Evolutionary conservation across 148 eudicot genomes (phyloP).

Genomic region (Heliamphora exappendiculata): DNA sequence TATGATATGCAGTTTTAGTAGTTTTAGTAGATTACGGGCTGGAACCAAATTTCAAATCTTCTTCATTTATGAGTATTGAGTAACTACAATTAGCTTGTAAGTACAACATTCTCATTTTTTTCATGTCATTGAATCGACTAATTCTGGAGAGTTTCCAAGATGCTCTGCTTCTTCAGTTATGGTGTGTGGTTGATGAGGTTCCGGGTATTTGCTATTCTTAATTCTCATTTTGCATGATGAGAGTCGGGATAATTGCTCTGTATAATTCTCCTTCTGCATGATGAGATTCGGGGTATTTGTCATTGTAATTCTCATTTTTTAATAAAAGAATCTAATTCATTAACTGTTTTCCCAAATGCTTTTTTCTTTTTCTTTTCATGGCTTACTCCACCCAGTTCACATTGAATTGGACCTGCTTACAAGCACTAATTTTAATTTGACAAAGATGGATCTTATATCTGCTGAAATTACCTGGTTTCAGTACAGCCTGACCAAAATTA

Average conservation of each 20-base stretch:
- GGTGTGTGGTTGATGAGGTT: not conserved
- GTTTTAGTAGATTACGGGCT: conserved; percentile 70
- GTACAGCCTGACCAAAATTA: too few relatives aligned
- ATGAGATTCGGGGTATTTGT: not conserved
- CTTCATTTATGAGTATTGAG: conserved; percentile 66
- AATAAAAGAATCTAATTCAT: not conserved
- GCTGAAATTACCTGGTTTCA: too few relatives aligned
- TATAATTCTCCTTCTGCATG: conserved; percentile 5
- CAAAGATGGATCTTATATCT: too few relatives aligned
- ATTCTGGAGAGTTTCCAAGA: conserved; percentile 9
- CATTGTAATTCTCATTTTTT: not conserved
- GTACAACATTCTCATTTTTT: not conserved
- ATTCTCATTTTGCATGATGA: not conserved
- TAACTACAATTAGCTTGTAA: conserved; percentile 13
- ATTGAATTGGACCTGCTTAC: too few relatives aligned
- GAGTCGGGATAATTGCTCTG: not conserved
- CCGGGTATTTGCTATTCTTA: too few relatives aligned
- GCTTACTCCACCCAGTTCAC: too few relatives aligned
- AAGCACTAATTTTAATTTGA: too few relatives aligned
- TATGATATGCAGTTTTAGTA: too few relatives aligned
- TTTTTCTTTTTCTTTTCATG: too few relatives aligned
- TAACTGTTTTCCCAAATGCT: not conserved
- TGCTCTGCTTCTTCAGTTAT: not conserved
- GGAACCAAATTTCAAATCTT: conserved; percentile 77
- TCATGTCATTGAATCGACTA: not conserved